Percentiles rank a stretch among this genome's conserved stretches.
These are phyloP conservation scores for Amaranthus palmeri DNA, from an alignment of 148 eudicot genomes.

Conservation along the genomic window DNA sequence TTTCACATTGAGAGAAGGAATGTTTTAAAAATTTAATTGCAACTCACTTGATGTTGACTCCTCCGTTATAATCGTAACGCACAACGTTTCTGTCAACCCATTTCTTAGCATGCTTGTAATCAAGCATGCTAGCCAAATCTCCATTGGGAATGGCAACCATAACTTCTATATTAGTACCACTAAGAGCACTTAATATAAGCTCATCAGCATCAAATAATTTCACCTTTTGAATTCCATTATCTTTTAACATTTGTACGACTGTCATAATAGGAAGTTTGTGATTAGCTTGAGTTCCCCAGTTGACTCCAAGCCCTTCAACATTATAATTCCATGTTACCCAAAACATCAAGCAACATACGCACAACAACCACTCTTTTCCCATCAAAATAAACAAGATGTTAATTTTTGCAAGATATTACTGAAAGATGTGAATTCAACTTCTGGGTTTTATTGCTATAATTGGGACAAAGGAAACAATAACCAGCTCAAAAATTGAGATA, in stretches of 20 bases:
- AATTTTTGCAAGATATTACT: background rate
- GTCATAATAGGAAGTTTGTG: conserved; percentile 49
- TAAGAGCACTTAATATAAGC: conserved; percentile 49
- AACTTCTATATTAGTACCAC: conserved; percentile 68
- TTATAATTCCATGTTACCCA: background rate
- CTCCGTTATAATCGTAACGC: conserved; percentile 60
- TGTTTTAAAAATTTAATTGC: background rate
- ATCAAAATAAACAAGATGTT: background rate
- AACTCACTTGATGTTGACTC: conserved; percentile 77
- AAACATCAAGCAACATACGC: background rate
- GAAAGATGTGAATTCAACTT: background rate
- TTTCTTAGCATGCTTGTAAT: conserved; percentile 47
- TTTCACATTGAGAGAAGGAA: background rate
- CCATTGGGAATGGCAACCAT: conserved; percentile 88
- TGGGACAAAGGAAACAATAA: background rate
- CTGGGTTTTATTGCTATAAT: background rate
- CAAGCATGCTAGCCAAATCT: conserved; percentile 48
- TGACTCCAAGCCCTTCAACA: conserved; percentile 69
- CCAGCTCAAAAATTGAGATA: background rate
- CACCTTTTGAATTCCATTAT: conserved; percentile 72
- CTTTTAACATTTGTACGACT: conserved; percentile 69
- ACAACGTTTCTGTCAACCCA: conserved; percentile 71
- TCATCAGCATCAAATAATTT: conserved; percentile 77
- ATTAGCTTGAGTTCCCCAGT: conserved; percentile 80
- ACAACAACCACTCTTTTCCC: background rate